These are phyloP conservation scores for Botrytis porri DNA, from an alignment of 2,329 filamentous ascomycete species.

Conservation along the genomic window DNA sequence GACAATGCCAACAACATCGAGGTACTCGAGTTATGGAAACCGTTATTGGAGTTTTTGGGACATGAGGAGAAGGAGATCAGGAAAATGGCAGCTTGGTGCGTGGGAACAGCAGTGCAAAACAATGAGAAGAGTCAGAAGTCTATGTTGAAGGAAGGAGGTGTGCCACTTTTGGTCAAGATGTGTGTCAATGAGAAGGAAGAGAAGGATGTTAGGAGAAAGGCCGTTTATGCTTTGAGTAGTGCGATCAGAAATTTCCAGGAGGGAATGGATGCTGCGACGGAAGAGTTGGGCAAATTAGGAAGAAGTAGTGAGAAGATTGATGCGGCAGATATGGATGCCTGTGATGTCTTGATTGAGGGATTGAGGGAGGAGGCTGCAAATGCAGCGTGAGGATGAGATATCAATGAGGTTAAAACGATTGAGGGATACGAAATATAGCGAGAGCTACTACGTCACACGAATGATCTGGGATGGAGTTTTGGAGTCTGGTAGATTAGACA, in stretches of 20 bases:
- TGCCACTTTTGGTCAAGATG: conserved; percentile 67
- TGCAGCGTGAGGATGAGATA: neutral
- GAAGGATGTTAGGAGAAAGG: conserved; percentile 73
- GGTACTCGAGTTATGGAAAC: conserved; percentile 75
- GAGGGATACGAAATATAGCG: neutral
- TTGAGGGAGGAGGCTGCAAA: conserved; percentile 53
- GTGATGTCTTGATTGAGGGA: conserved; percentile 70
- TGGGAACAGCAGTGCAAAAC: conserved; percentile 94
- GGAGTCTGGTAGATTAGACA: conserved; percentile 13
- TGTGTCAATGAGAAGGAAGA: conserved; percentile 58
- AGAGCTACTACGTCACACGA: neutral
- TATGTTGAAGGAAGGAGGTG: conserved; percentile 58
- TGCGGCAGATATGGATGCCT: conserved; percentile 80
- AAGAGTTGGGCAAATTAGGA: conserved; percentile 55
- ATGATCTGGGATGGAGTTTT: conserved; percentile 12
- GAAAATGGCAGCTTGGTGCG: conserved; percentile 88
- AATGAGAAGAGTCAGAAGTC: conserved; percentile 82
- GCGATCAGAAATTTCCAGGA: conserved; percentile 88
- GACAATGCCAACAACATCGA: conserved; percentile 97
- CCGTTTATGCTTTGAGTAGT: conserved; percentile 83
- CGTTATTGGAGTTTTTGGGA: conserved; percentile 67
- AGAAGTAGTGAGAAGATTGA: conserved; percentile 59
- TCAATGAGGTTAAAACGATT: neutral
- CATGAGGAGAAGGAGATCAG: conserved; percentile 70
- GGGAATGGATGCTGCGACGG: conserved; percentile 65